Base-by-base conservation (phyloP, 768 basidiomycete genomes). In the Psilocybe subaeruginosa region DNA sequence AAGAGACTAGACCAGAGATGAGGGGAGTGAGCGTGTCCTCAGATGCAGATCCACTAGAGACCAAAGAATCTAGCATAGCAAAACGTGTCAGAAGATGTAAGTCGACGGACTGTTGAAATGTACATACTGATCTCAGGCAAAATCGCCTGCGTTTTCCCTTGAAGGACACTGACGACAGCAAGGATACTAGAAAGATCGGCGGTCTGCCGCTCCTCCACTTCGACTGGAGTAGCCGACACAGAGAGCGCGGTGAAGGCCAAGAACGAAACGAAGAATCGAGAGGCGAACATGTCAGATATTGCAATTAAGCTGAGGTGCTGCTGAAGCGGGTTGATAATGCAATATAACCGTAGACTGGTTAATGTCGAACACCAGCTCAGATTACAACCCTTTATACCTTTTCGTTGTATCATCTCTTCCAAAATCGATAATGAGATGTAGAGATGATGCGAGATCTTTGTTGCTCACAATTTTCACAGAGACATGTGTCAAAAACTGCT, bases 261-360 rank as follows among this genome's bases (percentile, higher is more conserved):
- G 41, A 55, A 43, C 7, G 54, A 43, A 19, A 55, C 41, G 29
- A 55, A 30, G 39, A 43, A 55, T 55, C 54, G 54, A n/a, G 54
- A 55, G 27, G 54, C 41, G 54, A 55, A 55, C 54, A 55, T 55
- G 54, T 54, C 33, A 7, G 33, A 35, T 7, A 6, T 35, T 35
- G 33, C 43, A 9, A 55, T 2, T 29, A 46, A 43, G 39, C 27
- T 16, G 54, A n/a, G 43, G 54, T 16, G 23, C 29, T 55, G 23
- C 11, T 35, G 33, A 35, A 23, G 23, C 23, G 23, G 23, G 23
- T 23, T 23, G 23, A 35, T 35, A 35, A 35, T 7, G 7, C 33
- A 11, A 35, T 35, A 35, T 23, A 35, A 35, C 33, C 11, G 33
- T 35, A 35, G 33, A 35, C 33, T 7, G 33, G 33, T 11, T 35